These are phyloP conservation scores for Cryptococcus sp. DNA, from an alignment of 1,284 basidiomycete genomes.

Conservation along the genomic window DNA sequence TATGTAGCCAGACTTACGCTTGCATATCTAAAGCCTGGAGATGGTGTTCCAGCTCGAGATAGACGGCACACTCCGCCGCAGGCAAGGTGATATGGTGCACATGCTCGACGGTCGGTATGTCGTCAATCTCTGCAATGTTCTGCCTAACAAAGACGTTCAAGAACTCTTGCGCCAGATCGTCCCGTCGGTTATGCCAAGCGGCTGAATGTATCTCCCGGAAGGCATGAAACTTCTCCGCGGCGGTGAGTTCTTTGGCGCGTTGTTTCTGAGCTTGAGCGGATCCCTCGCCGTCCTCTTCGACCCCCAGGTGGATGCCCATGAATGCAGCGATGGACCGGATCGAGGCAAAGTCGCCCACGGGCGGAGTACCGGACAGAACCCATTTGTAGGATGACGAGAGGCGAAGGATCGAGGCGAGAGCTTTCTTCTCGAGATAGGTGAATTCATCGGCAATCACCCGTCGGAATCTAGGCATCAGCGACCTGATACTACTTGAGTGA, in stretches of 20 bases:
- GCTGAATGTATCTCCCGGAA: constrained; percentile 89
- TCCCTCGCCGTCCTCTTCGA: constrained; percentile 83
- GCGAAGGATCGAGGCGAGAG: constrained; percentile 70
- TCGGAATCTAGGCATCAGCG: constrained; percentile 52
- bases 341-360: constrained; percentile 82
- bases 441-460: constrained; percentile 91
- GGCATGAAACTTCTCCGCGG: constrained; percentile 88
- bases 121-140: constrained; percentile 95
- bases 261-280: constrained; percentile 68
- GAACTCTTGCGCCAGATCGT: constrained; percentile 77
- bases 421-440: constrained; percentile 79
- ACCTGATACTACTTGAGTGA: background rate
- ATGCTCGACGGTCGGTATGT: constrained; percentile 73
- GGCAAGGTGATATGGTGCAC: constrained; percentile 68
- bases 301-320: constrained; percentile 76
- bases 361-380: constrained; percentile 95
- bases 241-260: constrained; percentile 75
- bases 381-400: constrained; percentile 75
- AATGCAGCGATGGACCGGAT: constrained; percentile 84
- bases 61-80: constrained; percentile 89
- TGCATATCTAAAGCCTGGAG: constrained; percentile 54
- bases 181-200: constrained; percentile 85
- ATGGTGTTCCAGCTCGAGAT: constrained; percentile 92
- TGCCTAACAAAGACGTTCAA: constrained; percentile 78
- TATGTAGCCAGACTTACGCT: constrained; percentile 24